Percentiles rank a stretch among this genome's conserved stretches.
These are phyloP conservation scores for Russula lepida DNA, from an alignment of 768 basidiomycete species.

Conservation along the genomic window DNA sequence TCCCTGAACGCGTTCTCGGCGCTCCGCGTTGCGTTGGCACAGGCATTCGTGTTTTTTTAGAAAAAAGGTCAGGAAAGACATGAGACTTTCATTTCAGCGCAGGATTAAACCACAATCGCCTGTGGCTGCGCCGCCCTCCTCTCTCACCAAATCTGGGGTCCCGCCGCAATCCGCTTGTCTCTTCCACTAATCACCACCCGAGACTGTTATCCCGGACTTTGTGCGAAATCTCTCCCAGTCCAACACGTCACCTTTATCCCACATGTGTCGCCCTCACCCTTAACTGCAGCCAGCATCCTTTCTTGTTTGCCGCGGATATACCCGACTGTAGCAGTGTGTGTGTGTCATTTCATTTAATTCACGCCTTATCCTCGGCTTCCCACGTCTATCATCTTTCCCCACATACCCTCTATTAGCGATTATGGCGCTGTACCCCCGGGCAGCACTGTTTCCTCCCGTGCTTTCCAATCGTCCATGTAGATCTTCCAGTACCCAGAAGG, in stretches of 20 bases:
- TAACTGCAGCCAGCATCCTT: no score
- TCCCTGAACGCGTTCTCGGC: neutral
- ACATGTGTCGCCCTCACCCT: no score
- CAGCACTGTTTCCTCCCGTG: neutral
- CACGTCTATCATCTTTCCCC: neutral
- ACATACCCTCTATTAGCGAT: neutral
- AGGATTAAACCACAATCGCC: neutral
- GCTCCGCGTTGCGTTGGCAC: conserved; percentile 6
- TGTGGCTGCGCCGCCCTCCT: neutral
- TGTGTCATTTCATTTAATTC: neutral
- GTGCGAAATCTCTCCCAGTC: no score
- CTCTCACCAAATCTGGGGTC: neutral
- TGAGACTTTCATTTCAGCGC: neutral
- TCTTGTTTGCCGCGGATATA: no score
- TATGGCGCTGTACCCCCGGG: neutral
- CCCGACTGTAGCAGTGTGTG: neutral
- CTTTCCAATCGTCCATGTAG: neutral
- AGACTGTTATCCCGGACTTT: no score
- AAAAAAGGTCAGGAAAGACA: neutral
- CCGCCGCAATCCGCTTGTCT: neutral
- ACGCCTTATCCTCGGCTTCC: neutral
- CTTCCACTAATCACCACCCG: no score
- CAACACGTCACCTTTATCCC: no score
- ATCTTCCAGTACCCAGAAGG: neutral
- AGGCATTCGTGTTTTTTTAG: neutral